Evolutionary conservation across 306 rosid species (phyloP).

Genomic region (Pterocarpus macrocarpus): DNA sequence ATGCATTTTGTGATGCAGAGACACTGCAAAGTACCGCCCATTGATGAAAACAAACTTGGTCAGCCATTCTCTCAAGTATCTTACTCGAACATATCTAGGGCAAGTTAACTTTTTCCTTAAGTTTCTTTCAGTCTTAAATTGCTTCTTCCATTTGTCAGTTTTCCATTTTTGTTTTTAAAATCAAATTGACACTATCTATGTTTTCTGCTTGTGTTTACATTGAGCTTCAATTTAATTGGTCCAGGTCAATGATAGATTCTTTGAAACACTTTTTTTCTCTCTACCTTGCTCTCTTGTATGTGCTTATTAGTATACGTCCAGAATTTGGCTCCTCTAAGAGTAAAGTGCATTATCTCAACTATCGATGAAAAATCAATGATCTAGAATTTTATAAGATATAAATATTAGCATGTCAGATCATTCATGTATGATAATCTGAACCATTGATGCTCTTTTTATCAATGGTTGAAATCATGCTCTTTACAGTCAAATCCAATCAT

Average conservation of each 20-base stretch:
- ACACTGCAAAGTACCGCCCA: slow-evolving; percentile 82
- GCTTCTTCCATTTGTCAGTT: slow-evolving; percentile 20
- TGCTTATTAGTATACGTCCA: neutral
- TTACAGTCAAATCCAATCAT: neutral
- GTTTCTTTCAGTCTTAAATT: slow-evolving; percentile 8
- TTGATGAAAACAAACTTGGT: slow-evolving; percentile 84
- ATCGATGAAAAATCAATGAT: too few species aligned
- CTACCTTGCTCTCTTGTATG: neutral
- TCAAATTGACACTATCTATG: neutral
- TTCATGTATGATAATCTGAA: too few species aligned
- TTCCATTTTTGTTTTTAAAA: slow-evolving; percentile 30
- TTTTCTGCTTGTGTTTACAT: neutral
- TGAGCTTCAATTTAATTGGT: slow-evolving; percentile 6
- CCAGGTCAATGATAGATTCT: neutral
- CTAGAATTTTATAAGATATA: too few species aligned
- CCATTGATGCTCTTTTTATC: too few species aligned
- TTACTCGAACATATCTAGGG: slow-evolving; percentile 84
- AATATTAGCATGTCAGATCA: too few species aligned
- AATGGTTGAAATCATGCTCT: too few species aligned
- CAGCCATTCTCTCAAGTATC: slow-evolving; percentile 91
- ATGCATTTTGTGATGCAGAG: slow-evolving; percentile 63
- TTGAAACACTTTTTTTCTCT: neutral
- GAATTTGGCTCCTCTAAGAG: too few species aligned
- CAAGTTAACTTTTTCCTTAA: slow-evolving; percentile 53
- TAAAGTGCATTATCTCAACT: too few species aligned